phyloP scores from a whole-genome alignment of 169 alveolate genomes.

The Plasmodium relictum region DNA sequence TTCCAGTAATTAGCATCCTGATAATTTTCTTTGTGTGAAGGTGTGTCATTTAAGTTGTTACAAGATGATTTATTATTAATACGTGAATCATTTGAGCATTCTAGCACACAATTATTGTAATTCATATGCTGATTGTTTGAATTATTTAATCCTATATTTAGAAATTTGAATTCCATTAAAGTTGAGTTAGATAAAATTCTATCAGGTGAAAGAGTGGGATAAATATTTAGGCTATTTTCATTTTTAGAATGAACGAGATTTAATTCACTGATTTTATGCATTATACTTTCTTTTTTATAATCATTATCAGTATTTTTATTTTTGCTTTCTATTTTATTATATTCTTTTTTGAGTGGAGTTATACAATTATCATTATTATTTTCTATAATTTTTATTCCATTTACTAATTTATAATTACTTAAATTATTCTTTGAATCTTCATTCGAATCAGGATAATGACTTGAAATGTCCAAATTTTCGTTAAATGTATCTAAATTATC shows the following conservation, averaged over 20 bases:
- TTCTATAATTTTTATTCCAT: constrained; percentile 3
- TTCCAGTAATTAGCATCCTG: background rate
- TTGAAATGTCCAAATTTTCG: constrained; percentile 19
- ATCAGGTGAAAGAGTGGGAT: constrained; percentile 8
- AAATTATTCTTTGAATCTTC: background rate
- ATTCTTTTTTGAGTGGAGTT: constrained; percentile 25
- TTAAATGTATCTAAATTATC: constrained; percentile 28
- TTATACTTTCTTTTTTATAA: background rate
- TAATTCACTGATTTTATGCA: constrained; percentile 12
- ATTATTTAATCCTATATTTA: constrained; percentile 9
- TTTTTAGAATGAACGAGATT: constrained; percentile 26
- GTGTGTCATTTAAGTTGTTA: constrained; percentile 15
- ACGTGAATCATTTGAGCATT: constrained; percentile 3
- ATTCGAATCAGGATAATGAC: constrained; percentile 26
- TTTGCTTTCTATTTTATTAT: background rate
- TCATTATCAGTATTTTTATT: background rate
- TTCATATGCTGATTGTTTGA: background rate
- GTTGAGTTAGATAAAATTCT: constrained; percentile 30
- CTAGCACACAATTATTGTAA: background rate
- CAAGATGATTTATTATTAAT: background rate
- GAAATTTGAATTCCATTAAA: constrained; percentile 18
- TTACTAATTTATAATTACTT: constrained; percentile 6
- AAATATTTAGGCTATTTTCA: constrained; percentile 7
- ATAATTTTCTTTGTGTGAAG: background rate
- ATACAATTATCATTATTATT: background rate